Conservation (phyloP, 1,139 yeast genomes). For the Blastobotrys malaysiensis region DNA sequence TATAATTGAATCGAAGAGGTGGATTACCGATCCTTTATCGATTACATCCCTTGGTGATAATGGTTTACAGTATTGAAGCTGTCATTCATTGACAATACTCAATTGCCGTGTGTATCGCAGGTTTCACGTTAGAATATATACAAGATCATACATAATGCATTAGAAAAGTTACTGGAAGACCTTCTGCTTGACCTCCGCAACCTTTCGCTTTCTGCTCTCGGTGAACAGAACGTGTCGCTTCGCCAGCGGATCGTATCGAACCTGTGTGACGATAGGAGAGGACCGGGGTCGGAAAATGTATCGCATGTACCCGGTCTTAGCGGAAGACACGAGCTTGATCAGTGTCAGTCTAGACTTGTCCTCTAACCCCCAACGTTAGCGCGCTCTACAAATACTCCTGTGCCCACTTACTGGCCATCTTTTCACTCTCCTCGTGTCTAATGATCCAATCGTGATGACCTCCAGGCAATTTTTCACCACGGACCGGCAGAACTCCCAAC, state of each 20-base stretch:
- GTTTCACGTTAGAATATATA: constrained; percentile 1
- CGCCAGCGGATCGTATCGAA: constrained; percentile 82
- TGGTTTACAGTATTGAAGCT: too few relatives aligned
- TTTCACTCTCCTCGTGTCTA: neutral
- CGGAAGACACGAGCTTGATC: constrained; percentile 69
- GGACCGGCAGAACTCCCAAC: neutral
- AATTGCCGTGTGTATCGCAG: neutral
- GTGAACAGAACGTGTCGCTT: constrained; percentile 80
- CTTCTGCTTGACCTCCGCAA: constrained; percentile 49
- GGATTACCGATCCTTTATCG: too few relatives aligned
- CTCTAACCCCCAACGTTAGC: constrained; percentile 15
- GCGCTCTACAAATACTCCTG: neutral
- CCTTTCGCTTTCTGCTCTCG: constrained; percentile 81
- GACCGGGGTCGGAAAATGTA: constrained; percentile 79
- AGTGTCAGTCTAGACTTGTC: constrained; percentile 38
- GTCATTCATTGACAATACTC: too few relatives aligned
- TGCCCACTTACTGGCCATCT: constrained; percentile 17
- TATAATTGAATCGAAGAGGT: too few relatives aligned
- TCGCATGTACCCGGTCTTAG: constrained; percentile 80
- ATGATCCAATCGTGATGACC: neutral
- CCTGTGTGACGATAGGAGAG: constrained; percentile 70
- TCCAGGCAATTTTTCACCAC: neutral
- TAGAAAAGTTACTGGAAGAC: constrained; percentile 22
- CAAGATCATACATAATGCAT: neutral
- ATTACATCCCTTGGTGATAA: too few relatives aligned